Percentiles rank a stretch among this genome's conserved stretches.
These are phyloP conservation scores for Metschnikowia orientalis DNA, from an alignment of 805 yeast species.

Conservation along the genomic window DNA sequence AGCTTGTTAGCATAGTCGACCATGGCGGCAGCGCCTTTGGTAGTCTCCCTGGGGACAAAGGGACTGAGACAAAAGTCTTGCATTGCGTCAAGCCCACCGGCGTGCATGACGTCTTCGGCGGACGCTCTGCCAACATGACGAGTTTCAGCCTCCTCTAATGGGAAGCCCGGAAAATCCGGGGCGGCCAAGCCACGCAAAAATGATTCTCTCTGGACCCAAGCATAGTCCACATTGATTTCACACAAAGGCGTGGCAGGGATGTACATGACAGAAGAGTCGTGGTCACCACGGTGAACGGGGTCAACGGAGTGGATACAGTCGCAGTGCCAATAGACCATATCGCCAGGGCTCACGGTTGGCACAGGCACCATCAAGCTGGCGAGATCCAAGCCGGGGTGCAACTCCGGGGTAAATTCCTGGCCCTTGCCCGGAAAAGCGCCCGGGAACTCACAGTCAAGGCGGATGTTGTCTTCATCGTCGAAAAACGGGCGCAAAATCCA, in stretches of 20 bases:
- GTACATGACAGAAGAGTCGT: conserved; percentile 37
- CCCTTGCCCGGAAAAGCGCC: conserved; percentile 37
- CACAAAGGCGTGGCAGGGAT: conserved; percentile 34
- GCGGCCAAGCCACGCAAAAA: conserved; percentile 19
- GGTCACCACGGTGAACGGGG: conserved; percentile 26
- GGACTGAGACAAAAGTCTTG: conserved; percentile 18
- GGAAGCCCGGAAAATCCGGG: conserved; percentile 28
- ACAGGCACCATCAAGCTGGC: conserved; percentile 27
- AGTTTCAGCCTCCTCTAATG: conserved; percentile 19
- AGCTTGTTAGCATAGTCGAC: conserved; percentile 6
- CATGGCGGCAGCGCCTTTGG: conserved; percentile 6
- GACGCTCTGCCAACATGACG: conserved; percentile 20
- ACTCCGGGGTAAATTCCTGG: conserved; percentile 24
- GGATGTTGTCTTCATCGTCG: conserved; percentile 27
- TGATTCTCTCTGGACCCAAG: conserved; percentile 19
- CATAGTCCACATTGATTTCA: conserved; percentile 17
- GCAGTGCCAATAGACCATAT: conserved; percentile 42
- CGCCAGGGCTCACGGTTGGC: conserved; percentile 41
- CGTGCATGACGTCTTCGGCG: conserved; percentile 15
- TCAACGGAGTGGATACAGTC: conserved; percentile 42
- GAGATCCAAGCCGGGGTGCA: conserved; percentile 35
- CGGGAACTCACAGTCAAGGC: conserved; percentile 33
- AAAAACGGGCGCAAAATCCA: conserved; percentile 39
- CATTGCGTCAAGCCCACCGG: conserved; percentile 19
- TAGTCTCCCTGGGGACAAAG: conserved; percentile 8